These are phyloP conservation scores for Solanum neorickii DNA, from an alignment of 257 asterid species.

Conservation along the genomic window DNA sequence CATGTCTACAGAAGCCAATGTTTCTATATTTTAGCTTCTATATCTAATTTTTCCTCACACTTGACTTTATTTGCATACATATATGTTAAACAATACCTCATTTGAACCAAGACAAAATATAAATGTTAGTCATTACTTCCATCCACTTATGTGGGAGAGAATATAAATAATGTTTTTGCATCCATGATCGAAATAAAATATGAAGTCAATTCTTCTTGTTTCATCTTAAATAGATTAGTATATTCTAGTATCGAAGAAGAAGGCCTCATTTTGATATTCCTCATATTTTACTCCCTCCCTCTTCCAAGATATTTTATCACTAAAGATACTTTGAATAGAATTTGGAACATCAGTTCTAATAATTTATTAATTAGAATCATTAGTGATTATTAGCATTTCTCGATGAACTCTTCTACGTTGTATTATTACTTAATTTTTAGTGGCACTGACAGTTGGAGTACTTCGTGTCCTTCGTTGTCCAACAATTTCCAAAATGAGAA, in stretches of 20 bases:
- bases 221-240: not conserved
- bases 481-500: not conserved
- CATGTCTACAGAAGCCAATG: not conserved
- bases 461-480: not conserved
- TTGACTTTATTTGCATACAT: not conserved
- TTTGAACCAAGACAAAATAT: not conserved
- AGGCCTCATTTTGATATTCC: not conserved
- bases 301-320: not conserved
- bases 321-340: too few relatives aligned
- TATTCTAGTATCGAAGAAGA: not conserved
- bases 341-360: not conserved
- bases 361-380: not conserved
- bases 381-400: not conserved
- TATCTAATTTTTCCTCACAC: not conserved
- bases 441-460: not conserved
- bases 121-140: not conserved
- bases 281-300: not conserved
- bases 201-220: not conserved
- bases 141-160: not conserved
- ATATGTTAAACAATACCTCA: not conserved
- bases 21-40: not conserved
- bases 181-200: not conserved
- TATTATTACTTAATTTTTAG: not conserved
- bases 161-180: not conserved
- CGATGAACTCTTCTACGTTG: not conserved